Percentiles rank a stretch among this genome's conserved stretches.
Evolutionary conservation across 202 grass and related monocot genomes (phyloP).

Genomic region (Elaeis oleifera): DNA sequence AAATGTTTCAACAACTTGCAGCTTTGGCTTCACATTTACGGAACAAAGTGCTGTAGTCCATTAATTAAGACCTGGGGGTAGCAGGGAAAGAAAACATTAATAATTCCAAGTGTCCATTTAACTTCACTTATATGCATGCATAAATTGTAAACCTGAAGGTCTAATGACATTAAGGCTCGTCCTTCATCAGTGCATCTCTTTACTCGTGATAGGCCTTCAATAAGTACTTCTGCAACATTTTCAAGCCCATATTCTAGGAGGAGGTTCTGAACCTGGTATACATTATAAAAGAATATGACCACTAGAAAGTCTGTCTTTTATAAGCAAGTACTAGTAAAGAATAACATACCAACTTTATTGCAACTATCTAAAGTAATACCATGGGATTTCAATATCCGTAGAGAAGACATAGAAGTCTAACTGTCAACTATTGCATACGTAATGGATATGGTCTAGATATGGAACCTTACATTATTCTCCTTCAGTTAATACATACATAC

Average conservation of each 20-base stretch:
- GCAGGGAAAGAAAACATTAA: constrained; percentile 3
- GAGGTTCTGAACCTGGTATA: constrained; percentile 72
- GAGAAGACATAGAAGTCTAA: too few species aligned
- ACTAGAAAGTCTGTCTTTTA: too few species aligned
- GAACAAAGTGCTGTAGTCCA: constrained; percentile 85
- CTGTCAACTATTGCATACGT: too few species aligned
- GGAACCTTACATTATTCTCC: too few species aligned
- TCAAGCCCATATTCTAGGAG: constrained; percentile 84
- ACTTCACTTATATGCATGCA: neutral
- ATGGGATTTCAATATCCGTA: neutral
- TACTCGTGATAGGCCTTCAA: constrained; percentile 94
- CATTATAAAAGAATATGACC: neutral
- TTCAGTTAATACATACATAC: neutral
- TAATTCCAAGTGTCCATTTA: constrained; percentile 7
- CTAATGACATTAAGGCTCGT: constrained; percentile 92
- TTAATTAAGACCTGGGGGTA: constrained; percentile 89
- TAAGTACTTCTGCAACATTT: constrained; percentile 65
- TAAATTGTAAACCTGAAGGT: constrained; percentile 69
- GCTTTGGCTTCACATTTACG: constrained; percentile 77
- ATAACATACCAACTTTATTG: too few species aligned
- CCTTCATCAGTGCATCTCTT: constrained; percentile 97
- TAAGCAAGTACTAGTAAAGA: too few species aligned
- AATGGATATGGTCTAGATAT: too few species aligned
- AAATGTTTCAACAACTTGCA: constrained; percentile 89
- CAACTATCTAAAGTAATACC: too few species aligned